phyloP scores from a whole-genome alignment of 2,329 filamentous ascomycete genomes.

The Talaromyces amestolkiae region DNA sequence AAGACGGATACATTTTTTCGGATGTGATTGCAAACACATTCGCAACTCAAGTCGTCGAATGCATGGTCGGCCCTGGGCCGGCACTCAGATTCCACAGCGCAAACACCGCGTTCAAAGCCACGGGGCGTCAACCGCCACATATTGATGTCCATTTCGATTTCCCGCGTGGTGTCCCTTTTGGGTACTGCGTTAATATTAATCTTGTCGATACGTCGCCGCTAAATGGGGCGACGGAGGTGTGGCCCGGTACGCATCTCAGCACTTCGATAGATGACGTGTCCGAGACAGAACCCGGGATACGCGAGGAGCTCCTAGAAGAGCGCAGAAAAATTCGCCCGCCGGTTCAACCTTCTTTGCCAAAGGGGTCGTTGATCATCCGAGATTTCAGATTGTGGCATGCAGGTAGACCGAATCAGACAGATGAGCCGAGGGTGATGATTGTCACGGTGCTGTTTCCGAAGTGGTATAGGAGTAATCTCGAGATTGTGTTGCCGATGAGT shows the following conservation, averaged over 20 bases:
- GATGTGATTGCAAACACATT: conserved; percentile 43
- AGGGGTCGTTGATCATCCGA: conserved; percentile 47
- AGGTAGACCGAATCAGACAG: conserved; percentile 48
- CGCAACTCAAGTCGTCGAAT: conserved; percentile 34
- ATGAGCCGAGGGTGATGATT: conserved; percentile 48
- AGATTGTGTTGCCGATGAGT: conserved; percentile 32
- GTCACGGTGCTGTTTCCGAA: conserved; percentile 39
- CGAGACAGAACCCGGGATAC: conserved; percentile 29
- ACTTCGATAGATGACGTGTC: conserved; percentile 29
- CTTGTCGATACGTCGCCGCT: conserved; percentile 46
- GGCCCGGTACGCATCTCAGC: conserved; percentile 50
- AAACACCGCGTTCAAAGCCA: conserved; percentile 43
- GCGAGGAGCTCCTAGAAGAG: conserved; percentile 31
- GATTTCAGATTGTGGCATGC: conserved; percentile 53
- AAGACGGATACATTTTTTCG: conserved; percentile 34
- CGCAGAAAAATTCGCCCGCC: conserved; percentile 35
- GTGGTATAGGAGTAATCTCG: conserved; percentile 37
- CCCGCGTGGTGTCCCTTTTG: conserved; percentile 48
- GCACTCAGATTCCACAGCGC: conserved; percentile 38
- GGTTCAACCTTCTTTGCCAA: conserved; percentile 42
- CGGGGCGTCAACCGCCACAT: conserved; percentile 42
- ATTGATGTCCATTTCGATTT: conserved; percentile 49
- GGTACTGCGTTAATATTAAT: conserved; percentile 48
- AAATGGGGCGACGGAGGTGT: conserved; percentile 53
- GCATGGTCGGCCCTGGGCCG: conserved; percentile 40